Evolutionary conservation across 1,284 basidiomycete species (phyloP), one percentile per base, ranked within the genome.

Genomic region (Moniliella sp.): DNA sequence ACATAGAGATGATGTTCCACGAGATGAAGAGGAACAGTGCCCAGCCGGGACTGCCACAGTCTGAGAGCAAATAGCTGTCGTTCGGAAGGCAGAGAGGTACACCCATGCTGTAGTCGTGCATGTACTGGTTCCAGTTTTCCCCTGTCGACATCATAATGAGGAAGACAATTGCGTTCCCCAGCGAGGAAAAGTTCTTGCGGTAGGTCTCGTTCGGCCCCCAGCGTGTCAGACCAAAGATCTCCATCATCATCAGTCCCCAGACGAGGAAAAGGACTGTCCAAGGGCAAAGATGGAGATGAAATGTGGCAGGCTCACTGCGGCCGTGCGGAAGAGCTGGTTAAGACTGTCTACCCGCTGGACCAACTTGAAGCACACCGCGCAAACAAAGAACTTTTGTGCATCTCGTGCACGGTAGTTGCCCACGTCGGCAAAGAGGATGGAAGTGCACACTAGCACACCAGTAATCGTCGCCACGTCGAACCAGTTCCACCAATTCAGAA

Each of bases 251-350:
- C 50, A 94, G 83, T 1, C 73, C 78, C 55, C 82, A 94, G 63
- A 91, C 88, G 5, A 91, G 55, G 65, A 94, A 94, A 30, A 97
- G 62, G 18, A 80, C 75, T 15, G 88, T 63, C 88, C 88, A 97
- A 97, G 69, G 3, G 75, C 68, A 45, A 94, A 70, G 39, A 94
- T n/a, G n/a, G 66, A 47, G 76, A 84, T 27, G 81, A 51, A 39
- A 97, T 88, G 13, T n/a, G 21, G 21, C 7, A 23, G 21, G n/a
- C 21, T 23, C 8, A n/a, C 21, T 7, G 81, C 70, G 1, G 82
- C 80, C 4, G 84, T 93, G 64, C 93, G 93, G 71, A 94, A 94
- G 12, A 97, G 67, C 63, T 91, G 82, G 51, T 94, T 94, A 37
- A 97, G 67, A 42, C 73, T 75, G 50, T 83, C 76, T 39, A 76